These are phyloP conservation scores for Astragalus glycyphyllos DNA, from an alignment of 306 rosid species.

Conservation along the genomic window DNA sequence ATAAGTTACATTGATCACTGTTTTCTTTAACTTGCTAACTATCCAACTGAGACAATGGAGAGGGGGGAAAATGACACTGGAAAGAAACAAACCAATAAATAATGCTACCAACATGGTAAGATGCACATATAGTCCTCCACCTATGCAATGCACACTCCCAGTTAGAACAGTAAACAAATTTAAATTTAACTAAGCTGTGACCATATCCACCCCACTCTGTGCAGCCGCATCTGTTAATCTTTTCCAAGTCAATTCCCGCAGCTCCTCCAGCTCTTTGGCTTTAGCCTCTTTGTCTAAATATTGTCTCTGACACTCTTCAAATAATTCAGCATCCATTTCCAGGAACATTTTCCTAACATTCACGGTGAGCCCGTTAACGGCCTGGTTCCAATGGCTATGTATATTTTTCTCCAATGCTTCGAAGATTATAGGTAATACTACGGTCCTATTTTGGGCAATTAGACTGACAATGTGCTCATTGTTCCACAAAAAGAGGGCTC, in stretches of 20 bases:
- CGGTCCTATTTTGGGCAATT: slow-evolving; percentile 86
- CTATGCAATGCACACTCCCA: slow-evolving; percentile 43
- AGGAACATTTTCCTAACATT: slow-evolving; percentile 88
- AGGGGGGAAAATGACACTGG: slow-evolving; percentile 36
- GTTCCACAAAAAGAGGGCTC: slow-evolving; percentile 93
- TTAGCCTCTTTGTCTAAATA: slow-evolving; percentile 64
- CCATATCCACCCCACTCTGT: slow-evolving; percentile 63
- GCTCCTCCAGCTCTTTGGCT: slow-evolving; percentile 75
- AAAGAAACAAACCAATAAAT: slow-evolving; percentile 47
- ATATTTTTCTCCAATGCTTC: slow-evolving; percentile 88
- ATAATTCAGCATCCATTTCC: slow-evolving; percentile 91
- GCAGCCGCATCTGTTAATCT: slow-evolving; percentile 82
- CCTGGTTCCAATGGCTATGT: slow-evolving; percentile 92
- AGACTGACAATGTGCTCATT: slow-evolving; percentile 91
- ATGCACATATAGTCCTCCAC: slow-evolving; percentile 47
- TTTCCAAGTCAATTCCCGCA: slow-evolving; percentile 82
- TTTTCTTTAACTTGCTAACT: slow-evolving; percentile 56
- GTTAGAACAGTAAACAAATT: slow-evolving; percentile 25
- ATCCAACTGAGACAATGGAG: slow-evolving; percentile 54
- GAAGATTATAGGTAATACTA: slow-evolving; percentile 79
- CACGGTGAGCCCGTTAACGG: slow-evolving; percentile 85
- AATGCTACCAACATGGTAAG: slow-evolving; percentile 61
- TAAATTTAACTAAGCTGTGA: slow-evolving; percentile 51
- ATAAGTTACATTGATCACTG: slow-evolving; percentile 63
- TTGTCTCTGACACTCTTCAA: slow-evolving; percentile 89